Percentiles rank a stretch among this genome's conserved stretches.
Evolutionary conservation across 345 rosid species (phyloP).

Genomic region (Hypericum androsaemum): DNA sequence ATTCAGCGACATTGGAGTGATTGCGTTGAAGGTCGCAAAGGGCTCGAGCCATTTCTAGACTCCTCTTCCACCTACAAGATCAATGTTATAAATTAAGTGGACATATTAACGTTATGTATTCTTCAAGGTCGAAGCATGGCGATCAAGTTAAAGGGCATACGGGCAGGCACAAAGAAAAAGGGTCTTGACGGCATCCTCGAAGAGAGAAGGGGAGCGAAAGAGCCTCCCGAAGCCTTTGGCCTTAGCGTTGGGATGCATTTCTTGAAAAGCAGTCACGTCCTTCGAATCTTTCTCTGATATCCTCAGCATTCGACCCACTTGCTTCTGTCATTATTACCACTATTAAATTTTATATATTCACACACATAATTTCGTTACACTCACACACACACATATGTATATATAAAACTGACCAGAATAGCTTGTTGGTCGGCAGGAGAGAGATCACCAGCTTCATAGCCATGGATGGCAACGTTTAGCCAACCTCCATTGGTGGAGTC

Average conservation of each 20-base stretch:
- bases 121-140: no score
- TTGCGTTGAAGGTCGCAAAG: constrained; percentile 32
- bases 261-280: constrained; percentile 27
- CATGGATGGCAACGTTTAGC: constrained; percentile 9
- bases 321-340: constrained; percentile 8
- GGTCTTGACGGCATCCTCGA: constrained; percentile 46
- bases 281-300: constrained; percentile 25
- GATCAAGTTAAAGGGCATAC: constrained; percentile 6
- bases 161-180: constrained; percentile 36
- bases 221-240: constrained; percentile 30
- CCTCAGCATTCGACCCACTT: constrained; percentile 41
- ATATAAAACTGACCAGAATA: constrained; percentile 9
- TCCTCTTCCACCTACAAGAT: constrained; percentile 27
- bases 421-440: constrained; percentile 12
- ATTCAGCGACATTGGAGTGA: neutral
- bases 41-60: constrained; percentile 33
- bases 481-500: neutral
- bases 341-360: neutral
- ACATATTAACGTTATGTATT: neutral
- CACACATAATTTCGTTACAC: neutral
- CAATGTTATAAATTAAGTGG: neutral
- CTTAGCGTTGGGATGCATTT: constrained; percentile 26
- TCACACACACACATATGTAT: neutral
- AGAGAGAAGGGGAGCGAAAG: constrained; percentile 41
- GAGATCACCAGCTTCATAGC: constrained; percentile 8